Conservation (phyloP, 805 yeast species). For the Candida dajiaensis region DNA sequence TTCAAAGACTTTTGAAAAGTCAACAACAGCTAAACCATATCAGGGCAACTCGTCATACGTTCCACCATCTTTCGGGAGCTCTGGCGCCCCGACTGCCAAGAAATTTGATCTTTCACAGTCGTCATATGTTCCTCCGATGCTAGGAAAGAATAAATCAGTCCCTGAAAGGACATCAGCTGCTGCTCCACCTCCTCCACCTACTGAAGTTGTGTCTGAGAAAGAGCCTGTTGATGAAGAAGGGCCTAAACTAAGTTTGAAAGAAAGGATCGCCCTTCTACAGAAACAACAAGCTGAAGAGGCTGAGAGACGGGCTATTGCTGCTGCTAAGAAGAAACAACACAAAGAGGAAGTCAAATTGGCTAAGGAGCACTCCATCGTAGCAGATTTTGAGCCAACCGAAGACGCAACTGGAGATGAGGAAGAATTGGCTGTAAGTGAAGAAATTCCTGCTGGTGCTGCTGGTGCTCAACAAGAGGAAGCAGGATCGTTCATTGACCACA, state of each 20-base stretch:
- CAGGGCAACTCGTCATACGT: constrained; percentile 25
- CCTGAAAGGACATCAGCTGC: constrained; percentile 9
- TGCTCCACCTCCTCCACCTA: constrained; percentile 23
- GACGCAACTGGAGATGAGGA: background rate
- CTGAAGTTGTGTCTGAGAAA: constrained; percentile 22
- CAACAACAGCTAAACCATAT: constrained; percentile 8
- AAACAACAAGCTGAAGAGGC: constrained; percentile 77
- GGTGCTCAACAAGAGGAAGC: background rate
- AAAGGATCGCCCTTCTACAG: constrained; percentile 79
- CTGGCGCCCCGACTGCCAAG: background rate
- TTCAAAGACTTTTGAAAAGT: constrained; percentile 6
- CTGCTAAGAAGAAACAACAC: constrained; percentile 45
- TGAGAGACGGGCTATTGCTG: constrained; percentile 61
- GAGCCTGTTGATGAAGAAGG: constrained; percentile 42
- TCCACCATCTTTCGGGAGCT: constrained; percentile 21
- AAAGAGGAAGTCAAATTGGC: constrained; percentile 35
- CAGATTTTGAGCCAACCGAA: background rate
- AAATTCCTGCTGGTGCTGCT: background rate
- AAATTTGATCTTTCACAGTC: constrained; percentile 17
- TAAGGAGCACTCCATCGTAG: background rate
- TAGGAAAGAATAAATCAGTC: constrained; percentile 13
- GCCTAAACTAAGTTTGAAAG: constrained; percentile 79
- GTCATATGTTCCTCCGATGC: constrained; percentile 23
- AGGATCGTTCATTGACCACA: background rate
- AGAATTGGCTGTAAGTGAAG: background rate